Percentiles rank a stretch among this genome's conserved stretches.
phyloP scores from a whole-genome alignment of 768 basidiomycete genomes.

The Paxillus ammoniavirescens region DNA sequence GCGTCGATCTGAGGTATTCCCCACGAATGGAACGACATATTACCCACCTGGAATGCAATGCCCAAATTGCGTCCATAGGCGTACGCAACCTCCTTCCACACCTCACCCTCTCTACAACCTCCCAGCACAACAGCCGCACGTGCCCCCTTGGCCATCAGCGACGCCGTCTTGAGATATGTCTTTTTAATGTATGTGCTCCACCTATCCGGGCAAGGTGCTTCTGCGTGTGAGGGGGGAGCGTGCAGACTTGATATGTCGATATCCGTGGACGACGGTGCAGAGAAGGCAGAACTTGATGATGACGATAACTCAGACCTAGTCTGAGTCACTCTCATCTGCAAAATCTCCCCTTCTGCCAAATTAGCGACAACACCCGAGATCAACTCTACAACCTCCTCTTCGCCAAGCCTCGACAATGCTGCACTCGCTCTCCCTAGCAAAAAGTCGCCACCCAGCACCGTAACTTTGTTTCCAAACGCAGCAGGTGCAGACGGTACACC shows the following conservation, averaged over 20 bases:
- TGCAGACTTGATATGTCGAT: constrained; percentile 40
- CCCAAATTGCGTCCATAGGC: constrained; percentile 88
- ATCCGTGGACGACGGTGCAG: neutral
- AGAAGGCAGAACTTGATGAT: neutral
- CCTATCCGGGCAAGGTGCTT: constrained; percentile 41
- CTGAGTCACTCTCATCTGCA: constrained; percentile 52
- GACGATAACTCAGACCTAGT: neutral
- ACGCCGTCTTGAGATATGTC: constrained; percentile 91
- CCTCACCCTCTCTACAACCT: constrained; percentile 71
- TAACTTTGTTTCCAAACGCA: constrained; percentile 88
- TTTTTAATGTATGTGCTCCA: constrained; percentile 87
- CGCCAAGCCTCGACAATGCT: constrained; percentile 83
- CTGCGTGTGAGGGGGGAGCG: constrained; percentile 34
- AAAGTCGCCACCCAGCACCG: constrained; percentile 95
- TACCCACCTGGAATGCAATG: constrained; percentile 89
- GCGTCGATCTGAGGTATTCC: neutral
- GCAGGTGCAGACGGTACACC: constrained; percentile 65
- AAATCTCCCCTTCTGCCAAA: constrained; percentile 93
- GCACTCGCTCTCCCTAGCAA: constrained; percentile 88
- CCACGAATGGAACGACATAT: neutral
- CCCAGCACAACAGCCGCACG: constrained; percentile 87
- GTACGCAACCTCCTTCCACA: constrained; percentile 89
- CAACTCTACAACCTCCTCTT: constrained; percentile 88
- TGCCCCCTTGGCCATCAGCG: constrained; percentile 85
- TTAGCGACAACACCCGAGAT: constrained; percentile 91